Percentiles rank a stretch among this genome's conserved stretches.
Conservation (phyloP, 2,329 filamentous ascomycete species). For the Fusarium continuum region DNA sequence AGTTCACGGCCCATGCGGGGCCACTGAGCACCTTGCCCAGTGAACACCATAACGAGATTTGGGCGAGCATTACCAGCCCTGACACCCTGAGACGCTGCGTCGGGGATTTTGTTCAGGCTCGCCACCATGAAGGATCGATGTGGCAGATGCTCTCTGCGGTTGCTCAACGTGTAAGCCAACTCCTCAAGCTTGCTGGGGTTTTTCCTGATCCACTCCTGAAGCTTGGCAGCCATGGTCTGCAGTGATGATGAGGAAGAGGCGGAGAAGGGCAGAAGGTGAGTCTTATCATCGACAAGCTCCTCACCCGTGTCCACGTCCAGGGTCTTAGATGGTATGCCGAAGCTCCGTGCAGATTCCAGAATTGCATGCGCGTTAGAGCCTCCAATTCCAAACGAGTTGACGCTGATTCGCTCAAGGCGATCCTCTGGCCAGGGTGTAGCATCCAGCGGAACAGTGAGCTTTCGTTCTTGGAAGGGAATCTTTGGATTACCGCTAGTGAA, state of each 20-base stretch:
- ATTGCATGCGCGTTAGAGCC: conserved; percentile 51
- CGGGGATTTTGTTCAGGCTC: not conserved
- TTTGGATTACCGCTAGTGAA: conserved; percentile 42
- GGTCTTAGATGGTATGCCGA: not conserved
- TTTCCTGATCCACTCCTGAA: conserved; percentile 36
- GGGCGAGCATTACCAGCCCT: not conserved
- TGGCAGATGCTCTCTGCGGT: conserved; percentile 43
- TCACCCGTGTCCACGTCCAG: not conserved
- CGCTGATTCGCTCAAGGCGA: conserved; percentile 39
- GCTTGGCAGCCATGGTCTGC: conserved; percentile 10
- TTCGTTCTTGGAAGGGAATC: conserved; percentile 38
- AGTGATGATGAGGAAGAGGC: conserved; percentile 21
- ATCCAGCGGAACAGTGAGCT: conserved; percentile 41
- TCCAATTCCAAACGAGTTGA: conserved; percentile 53
- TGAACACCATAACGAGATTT: conserved; percentile 44
- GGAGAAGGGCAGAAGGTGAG: conserved; percentile 28
- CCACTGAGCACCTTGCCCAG: conserved; percentile 51
- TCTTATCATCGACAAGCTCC: not conserved
- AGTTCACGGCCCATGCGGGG: conserved; percentile 45
- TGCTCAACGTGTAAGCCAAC: conserved; percentile 47
- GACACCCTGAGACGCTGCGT: not conserved
- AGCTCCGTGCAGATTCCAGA: conserved; percentile 30
- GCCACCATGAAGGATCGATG: conserved; percentile 37
- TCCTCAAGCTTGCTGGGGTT: conserved; percentile 26
- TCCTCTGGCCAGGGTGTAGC: conserved; percentile 39